Evolutionary conservation across 371 early-diverging fungal species (phyloP).

Genomic region (Circinella minor): DNA sequence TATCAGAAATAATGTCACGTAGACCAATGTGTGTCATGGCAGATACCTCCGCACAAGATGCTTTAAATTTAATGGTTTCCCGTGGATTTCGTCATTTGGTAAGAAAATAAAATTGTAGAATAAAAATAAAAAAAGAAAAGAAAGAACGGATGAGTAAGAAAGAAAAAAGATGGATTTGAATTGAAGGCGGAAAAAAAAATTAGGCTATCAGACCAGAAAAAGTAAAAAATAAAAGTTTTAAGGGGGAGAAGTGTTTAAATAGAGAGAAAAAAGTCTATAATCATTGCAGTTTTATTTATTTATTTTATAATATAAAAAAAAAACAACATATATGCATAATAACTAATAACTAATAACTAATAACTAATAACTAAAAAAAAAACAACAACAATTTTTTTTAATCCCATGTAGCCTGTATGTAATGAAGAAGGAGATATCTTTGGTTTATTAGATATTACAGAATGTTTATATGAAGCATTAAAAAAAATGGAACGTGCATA

Average conservation of each 20-base stretch:
- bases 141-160: too few species aligned
- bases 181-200: background rate
- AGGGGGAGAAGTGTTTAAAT: too few species aligned
- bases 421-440: constrained; percentile 92
- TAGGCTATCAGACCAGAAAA: background rate
- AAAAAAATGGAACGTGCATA: constrained; percentile 95
- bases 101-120: constrained; percentile 13
- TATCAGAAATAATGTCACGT: constrained; percentile 89
- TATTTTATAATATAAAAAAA: background rate
- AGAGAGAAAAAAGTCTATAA: too few species aligned
- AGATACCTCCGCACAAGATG: constrained; percentile 88
- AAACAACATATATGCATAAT: constrained; percentile 3
- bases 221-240: too few species aligned
- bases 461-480: constrained; percentile 92
- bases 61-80: constrained; percentile 93
- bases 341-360: background rate
- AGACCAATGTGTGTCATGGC: constrained; percentile 89
- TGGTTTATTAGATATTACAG: constrained; percentile 94
- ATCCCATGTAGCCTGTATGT: constrained; percentile 75
- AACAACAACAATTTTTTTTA: background rate
- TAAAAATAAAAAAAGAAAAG: too few species aligned
- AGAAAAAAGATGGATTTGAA: too few species aligned
- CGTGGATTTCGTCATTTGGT: constrained; percentile 94
- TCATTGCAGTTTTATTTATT: background rate
- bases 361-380: background rate